These are phyloP conservation scores for Naematelia aurantialba DNA, from an alignment of 768 basidiomycete genomes.

Conservation along the genomic window DNA sequence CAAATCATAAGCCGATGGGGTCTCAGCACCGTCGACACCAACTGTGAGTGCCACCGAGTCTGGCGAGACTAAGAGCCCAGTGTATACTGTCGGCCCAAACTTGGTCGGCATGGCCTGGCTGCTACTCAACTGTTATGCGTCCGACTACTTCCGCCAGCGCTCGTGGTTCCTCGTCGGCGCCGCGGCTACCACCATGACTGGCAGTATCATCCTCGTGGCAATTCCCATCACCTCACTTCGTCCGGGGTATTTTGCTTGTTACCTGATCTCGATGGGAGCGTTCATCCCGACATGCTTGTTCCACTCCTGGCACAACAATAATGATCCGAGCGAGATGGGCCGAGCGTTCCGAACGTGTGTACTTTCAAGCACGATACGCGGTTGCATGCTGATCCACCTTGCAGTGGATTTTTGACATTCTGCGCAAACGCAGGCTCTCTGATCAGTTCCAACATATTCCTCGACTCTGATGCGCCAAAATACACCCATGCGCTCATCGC, in stretches of 20 bases:
- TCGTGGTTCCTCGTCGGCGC: not conserved
- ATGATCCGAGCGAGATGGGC: conserved; percentile 14
- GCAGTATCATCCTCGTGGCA: conserved; percentile 13
- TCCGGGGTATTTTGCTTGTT: conserved; percentile 20
- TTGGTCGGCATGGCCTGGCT: conserved; percentile 5
- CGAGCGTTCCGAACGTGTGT: conserved; percentile 21
- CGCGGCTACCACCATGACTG: conserved; percentile 8
- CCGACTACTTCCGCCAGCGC: conserved; percentile 3
- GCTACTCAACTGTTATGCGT: conserved; percentile 8
- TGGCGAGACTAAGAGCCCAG: not conserved
- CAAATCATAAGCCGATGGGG: conserved; percentile 20
- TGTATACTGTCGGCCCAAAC: conserved; percentile 18
- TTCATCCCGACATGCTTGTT: not conserved
- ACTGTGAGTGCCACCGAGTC: not conserved
- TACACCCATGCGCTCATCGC: conserved; percentile 24
- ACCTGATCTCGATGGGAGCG: conserved; percentile 6
- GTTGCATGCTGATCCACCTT: not conserved
- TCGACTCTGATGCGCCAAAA: conserved; percentile 15
- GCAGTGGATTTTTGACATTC: conserved; percentile 11
- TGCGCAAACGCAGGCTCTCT: conserved; percentile 20
- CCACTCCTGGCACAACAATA: conserved; percentile 22
- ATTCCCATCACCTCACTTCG: conserved; percentile 9
- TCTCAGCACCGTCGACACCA: conserved; percentile 16
- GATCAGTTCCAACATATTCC: conserved; percentile 31
- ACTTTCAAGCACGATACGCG: not conserved